Conservation (phyloP, 2,329 filamentous ascomycete genomes). For the Talaromyces funiculosus region DNA sequence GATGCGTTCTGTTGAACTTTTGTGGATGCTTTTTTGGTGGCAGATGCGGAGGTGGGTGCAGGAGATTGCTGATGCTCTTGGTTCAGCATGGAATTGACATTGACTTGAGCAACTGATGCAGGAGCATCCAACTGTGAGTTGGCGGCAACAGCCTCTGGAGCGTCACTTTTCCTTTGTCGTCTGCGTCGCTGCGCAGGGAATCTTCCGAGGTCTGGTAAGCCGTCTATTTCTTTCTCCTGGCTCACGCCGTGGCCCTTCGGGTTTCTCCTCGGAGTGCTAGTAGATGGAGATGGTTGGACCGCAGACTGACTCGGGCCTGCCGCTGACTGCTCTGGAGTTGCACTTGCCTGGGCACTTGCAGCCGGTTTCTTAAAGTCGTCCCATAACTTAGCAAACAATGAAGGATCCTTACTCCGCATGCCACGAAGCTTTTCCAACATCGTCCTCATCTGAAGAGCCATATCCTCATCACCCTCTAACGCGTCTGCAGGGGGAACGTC, state of each 20-base stretch:
- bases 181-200: constrained; percentile 12
- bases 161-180: not conserved
- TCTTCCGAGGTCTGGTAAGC: constrained; percentile 10
- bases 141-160: not conserved
- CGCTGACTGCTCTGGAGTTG: not conserved
- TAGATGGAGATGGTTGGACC: not conserved
- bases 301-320: not conserved
- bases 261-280: not conserved
- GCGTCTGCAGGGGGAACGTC: not conserved
- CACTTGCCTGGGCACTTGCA: not conserved
- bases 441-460: constrained; percentile 48
- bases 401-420: constrained; percentile 51
- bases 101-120: not conserved
- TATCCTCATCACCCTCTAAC: constrained; percentile 24
- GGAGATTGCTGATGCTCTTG: not conserved
- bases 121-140: not conserved
- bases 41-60: not conserved
- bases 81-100: constrained; percentile 9
- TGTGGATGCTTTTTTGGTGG: not conserved
- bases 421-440: constrained; percentile 55
- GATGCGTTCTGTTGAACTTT: not conserved
- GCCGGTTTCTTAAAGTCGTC: constrained; percentile 13
- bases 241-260: not conserved
- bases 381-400: constrained; percentile 46
- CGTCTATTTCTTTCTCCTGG: not conserved